These are phyloP conservation scores for Pistacia integerrima DNA, from an alignment of 345 rosid species.

Conservation along the genomic window DNA sequence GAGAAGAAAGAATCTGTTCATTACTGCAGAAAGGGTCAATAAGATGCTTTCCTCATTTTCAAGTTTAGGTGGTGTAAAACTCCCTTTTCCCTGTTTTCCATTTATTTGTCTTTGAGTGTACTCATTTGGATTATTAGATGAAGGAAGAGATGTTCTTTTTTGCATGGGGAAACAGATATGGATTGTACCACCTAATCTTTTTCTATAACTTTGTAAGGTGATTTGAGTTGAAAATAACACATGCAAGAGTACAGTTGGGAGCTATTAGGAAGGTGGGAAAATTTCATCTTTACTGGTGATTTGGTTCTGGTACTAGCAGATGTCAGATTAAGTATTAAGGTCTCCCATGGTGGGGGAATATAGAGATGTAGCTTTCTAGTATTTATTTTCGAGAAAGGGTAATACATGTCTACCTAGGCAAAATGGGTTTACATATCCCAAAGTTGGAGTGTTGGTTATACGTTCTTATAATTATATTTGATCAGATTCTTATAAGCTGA, in stretches of 20 bases:
- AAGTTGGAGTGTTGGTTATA: background rate
- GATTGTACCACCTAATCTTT: background rate
- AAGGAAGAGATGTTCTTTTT: background rate
- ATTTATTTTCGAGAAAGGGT: background rate
- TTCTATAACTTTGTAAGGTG: background rate
- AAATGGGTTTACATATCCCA: background rate
- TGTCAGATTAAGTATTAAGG: background rate
- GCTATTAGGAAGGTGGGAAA: background rate
- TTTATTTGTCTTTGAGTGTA: background rate
- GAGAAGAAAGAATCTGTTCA: background rate
- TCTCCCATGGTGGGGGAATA: background rate
- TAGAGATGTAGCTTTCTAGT: background rate
- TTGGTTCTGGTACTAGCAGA: background rate
- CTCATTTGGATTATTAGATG: background rate
- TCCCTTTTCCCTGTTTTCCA: background rate
- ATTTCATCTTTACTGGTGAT: background rate
- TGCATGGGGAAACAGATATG: slow-evolving; percentile 1
- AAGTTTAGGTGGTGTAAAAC: background rate
- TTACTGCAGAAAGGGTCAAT: background rate
- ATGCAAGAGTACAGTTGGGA: background rate
- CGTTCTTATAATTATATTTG: background rate
- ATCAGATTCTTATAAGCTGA: background rate
- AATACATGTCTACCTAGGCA: background rate
- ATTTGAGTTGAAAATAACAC: background rate
- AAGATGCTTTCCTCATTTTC: background rate